Base-by-base conservation (phyloP, 441 rosid genomes). In the Daphne laureola region DNA sequence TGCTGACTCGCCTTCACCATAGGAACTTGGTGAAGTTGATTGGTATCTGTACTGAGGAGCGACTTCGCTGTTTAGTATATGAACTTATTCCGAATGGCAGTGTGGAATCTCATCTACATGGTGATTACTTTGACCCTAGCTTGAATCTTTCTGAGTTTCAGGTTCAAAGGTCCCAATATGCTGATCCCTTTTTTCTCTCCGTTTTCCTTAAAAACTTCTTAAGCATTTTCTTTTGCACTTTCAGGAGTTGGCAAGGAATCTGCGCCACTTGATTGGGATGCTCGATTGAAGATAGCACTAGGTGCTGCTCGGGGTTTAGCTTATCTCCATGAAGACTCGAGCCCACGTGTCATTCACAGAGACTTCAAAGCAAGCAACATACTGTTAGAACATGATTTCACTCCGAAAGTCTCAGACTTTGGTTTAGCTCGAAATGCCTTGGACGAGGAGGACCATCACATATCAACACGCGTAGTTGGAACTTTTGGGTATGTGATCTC, bases 381-480 rank as follows among this genome's bases (percentile, higher is more conserved):
- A 68, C 73, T 92, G 69, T 70, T 92, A 70, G 98, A 92, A 66
- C 73, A 77, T 46, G 98, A 92, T 76, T 89, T 86, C 67, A 89
- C 90, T 0, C 92, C 98, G 57, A 92, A 92, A 75, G 96, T 89
- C 12, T 84, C 98, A 0, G 98, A 92, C 70, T 92, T 92, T 59
- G 98, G 98, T 66, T 75, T 92, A 65, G 98, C 98, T 65, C 74
- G 98, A 59, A 80, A 84, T 3, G 97, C 98, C 46, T 53, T 89
- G 66, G 98, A 92, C 23, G 98, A 83, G 86, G 35, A 27, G 38
- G 82, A 71, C 63, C 71, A 74, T 59, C 96, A 89, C 71, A 89
- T 92, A 65, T 92, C 98, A 8, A 92, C 97, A 0, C 96, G 95
- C n/a, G 96, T 92, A 43, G 89, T 92, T 97, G 98, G 98, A 63